Conservation (phyloP, 2,329 filamentous ascomycete genomes). For the Diaporthe sp. region DNA sequence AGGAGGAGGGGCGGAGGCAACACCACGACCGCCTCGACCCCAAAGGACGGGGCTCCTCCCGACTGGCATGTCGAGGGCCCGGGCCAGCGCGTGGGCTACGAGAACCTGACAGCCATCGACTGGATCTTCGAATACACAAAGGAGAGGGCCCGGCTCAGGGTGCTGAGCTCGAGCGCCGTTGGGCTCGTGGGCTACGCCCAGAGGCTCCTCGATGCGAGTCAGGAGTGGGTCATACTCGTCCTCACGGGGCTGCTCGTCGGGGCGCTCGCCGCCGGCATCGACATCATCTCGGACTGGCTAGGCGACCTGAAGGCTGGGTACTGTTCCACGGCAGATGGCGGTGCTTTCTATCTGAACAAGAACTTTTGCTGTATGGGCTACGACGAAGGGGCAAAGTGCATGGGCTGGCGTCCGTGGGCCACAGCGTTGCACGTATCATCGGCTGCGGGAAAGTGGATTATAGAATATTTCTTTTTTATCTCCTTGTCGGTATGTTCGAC, state of each 20-base stretch:
- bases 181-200: constrained; percentile 79
- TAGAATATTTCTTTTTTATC: constrained; percentile 90
- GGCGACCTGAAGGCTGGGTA: constrained; percentile 92
- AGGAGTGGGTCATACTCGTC: constrained; percentile 91
- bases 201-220: constrained; percentile 83
- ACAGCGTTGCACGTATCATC: constrained; percentile 75
- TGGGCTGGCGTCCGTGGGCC: constrained; percentile 90
- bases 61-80: constrained; percentile 95
- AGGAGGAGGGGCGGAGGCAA: constrained; percentile 20
- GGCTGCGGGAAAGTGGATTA: constrained; percentile 77
- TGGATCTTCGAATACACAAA: constrained; percentile 99
- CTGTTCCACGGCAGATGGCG: constrained; percentile 82
- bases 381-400: constrained; percentile 82
- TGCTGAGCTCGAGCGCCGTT: constrained; percentile 74
- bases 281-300: constrained; percentile 92
- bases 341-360: constrained; percentile 90
- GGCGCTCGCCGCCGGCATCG: constrained; percentile 85
- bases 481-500: constrained; percentile 76
- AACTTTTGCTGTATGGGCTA: constrained; percentile 95
- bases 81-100: constrained; percentile 90
- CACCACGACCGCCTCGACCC: constrained; percentile 24
- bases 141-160: constrained; percentile 87
- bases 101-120: constrained; percentile 96
- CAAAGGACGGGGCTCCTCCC: constrained; percentile 60
- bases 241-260: constrained; percentile 87